phyloP scores from a whole-genome alignment of 305 asterid species.

The Rubia tinctorum region DNA sequence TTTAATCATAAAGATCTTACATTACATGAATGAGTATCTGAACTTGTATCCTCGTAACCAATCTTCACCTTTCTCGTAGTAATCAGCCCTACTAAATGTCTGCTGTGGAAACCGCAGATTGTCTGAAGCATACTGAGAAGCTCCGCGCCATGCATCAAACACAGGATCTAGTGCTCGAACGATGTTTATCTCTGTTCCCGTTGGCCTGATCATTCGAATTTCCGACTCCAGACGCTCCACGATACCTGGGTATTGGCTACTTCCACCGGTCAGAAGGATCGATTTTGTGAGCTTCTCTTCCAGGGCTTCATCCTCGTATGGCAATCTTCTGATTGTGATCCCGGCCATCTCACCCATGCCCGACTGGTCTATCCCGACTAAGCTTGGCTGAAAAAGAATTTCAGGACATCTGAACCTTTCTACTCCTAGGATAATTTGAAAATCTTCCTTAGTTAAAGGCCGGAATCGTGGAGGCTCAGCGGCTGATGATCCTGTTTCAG shows the following conservation, averaged over 20 bases:
- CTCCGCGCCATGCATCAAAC: constrained; percentile 96
- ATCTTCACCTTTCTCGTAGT: constrained; percentile 90
- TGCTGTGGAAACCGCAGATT: constrained; percentile 50
- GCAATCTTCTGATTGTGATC: constrained; percentile 61
- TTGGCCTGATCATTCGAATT: constrained; percentile 73
- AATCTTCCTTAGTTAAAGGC: constrained; percentile 86
- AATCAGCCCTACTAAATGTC: constrained; percentile 77
- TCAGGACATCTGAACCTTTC: constrained; percentile 97
- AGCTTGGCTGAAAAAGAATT: constrained; percentile 68
- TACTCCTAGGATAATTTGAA: constrained; percentile 74
- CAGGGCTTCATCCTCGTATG: constrained; percentile 29
- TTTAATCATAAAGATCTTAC: not conserved
- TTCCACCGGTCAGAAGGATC: constrained; percentile 83
- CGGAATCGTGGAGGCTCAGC: constrained; percentile 73
- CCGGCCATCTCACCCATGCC: constrained; percentile 94
- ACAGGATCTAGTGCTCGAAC: constrained; percentile 61
- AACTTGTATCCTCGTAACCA: constrained; percentile 67
- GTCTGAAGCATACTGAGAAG: constrained; percentile 64
- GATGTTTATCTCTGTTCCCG: constrained; percentile 73
- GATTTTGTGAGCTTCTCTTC: constrained; percentile 70
- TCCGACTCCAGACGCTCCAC: constrained; percentile 77
- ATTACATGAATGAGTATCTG: constrained; percentile 32
- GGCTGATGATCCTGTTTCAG: constrained; percentile 59
- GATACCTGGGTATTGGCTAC: constrained; percentile 80
- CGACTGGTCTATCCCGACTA: constrained; percentile 83